Conservation (phyloP, 1,284 basidiomycete genomes). For the Tremellales sp. region DNA sequence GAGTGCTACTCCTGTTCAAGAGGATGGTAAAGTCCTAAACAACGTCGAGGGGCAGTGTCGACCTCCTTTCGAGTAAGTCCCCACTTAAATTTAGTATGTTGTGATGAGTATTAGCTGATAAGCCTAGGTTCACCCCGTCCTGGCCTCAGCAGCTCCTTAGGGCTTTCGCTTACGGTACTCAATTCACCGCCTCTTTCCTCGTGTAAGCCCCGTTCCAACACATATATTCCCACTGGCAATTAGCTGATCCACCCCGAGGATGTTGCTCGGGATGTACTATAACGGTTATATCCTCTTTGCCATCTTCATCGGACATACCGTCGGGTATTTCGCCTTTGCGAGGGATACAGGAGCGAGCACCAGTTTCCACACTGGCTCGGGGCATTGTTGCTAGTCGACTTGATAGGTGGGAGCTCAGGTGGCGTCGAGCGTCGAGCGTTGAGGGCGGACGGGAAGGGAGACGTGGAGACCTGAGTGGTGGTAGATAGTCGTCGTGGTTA, state of each 20-base stretch:
- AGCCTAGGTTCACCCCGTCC: conserved; percentile 33
- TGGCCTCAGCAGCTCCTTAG: conserved; percentile 45
- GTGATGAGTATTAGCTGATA: neutral
- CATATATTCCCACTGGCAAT: neutral
- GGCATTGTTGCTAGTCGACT: neutral
- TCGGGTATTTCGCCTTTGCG: conserved; percentile 38
- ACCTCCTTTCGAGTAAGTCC: neutral
- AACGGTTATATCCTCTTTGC: conserved; percentile 46
- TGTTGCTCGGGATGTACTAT: conserved; percentile 51
- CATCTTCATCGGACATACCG: conserved; percentile 45
- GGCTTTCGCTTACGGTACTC: conserved; percentile 38
- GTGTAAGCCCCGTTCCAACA: conserved; percentile 24
- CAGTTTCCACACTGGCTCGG: neutral
- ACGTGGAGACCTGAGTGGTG: no score
- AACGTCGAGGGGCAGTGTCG: neutral
- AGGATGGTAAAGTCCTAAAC: neutral
- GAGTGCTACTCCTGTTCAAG: neutral
- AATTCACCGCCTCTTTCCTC: conserved; percentile 47
- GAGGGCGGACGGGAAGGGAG: no score
- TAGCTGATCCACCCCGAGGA: conserved; percentile 10
- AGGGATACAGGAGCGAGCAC: conserved; percentile 24
- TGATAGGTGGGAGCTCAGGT: no score
- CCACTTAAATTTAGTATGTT: neutral
- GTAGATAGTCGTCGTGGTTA: no score
- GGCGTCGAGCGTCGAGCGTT: no score